phyloP scores from a whole-genome alignment of 352 stramenopile species.

The Phytophthora vignae region DNA sequence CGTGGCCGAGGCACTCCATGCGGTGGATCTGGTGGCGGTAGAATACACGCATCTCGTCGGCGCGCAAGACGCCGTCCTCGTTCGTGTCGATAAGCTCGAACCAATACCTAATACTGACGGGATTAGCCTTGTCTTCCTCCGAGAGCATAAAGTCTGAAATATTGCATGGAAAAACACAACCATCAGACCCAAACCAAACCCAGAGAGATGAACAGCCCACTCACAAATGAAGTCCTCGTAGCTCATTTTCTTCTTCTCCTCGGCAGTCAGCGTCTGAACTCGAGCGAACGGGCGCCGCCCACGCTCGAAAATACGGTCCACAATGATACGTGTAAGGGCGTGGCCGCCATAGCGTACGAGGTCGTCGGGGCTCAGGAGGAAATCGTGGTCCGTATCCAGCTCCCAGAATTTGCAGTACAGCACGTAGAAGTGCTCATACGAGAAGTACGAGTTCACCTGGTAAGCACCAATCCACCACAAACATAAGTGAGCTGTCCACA shows the following conservation, averaged over 20 bases:
- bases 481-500: neutral
- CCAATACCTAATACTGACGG: slow-evolving; percentile 97
- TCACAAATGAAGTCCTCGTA: slow-evolving; percentile 93
- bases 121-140: slow-evolving; percentile 99
- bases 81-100: slow-evolving; percentile 99
- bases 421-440: slow-evolving; percentile 99
- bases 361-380: slow-evolving; percentile 84
- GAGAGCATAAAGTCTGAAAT: slow-evolving; percentile 97
- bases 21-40: slow-evolving; percentile 95
- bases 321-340: slow-evolving; percentile 86
- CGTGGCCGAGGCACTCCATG: slow-evolving; percentile 98
- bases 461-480: neutral
- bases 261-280: slow-evolving; percentile 71
- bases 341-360: slow-evolving; percentile 87
- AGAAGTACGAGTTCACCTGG: slow-evolving; percentile 96
- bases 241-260: slow-evolving; percentile 92
- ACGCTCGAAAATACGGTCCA: slow-evolving; percentile 89
- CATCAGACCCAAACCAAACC: neutral
- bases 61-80: slow-evolving; percentile 96
- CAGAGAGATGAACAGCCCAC: slow-evolving; percentile 10
- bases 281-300: slow-evolving; percentile 84
- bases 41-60: slow-evolving; percentile 96
- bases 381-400: slow-evolving; percentile 95
- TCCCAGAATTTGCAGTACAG: slow-evolving; percentile 99
- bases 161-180: neutral